phyloP scores from a whole-genome alignment of 176 grass and related monocot species.

The Carex myosuroides region DNA sequence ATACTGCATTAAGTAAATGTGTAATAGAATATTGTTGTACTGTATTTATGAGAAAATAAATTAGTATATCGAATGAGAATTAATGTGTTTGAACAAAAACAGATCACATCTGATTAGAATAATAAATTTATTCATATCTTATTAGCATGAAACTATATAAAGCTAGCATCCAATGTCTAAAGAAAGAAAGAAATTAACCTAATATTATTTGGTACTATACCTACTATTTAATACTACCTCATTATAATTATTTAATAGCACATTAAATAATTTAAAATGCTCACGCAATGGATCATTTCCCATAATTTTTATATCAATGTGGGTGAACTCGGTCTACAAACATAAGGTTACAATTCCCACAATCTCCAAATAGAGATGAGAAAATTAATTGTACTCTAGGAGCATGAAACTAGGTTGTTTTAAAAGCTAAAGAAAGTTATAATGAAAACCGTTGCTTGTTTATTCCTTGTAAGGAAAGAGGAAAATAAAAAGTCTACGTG shows the following conservation, averaged over 20 bases:
- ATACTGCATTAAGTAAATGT: neutral
- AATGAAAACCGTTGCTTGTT: neutral
- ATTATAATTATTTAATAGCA: no score
- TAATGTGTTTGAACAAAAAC: neutral
- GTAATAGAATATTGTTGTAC: neutral
- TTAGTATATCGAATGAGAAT: neutral
- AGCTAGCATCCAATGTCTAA: neutral
- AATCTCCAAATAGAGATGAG: neutral
- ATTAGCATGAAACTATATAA: neutral
- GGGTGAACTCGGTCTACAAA: neutral
- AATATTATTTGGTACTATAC: neutral
- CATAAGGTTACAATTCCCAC: neutral
- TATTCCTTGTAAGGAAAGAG: neutral
- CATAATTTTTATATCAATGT: neutral
- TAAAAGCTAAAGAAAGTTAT: neutral
- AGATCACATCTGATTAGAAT: no score
- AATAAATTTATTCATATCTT: neutral
- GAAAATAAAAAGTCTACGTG: neutral
- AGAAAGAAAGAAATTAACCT: neutral
- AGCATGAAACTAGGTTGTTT: neutral
- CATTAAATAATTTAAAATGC: neutral
- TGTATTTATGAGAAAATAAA: neutral
- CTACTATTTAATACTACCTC: no score
- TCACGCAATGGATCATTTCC: neutral
- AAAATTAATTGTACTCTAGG: neutral